Percentiles rank a stretch among this genome's conserved stretches.
These are phyloP conservation scores for Citrus mangshanensis DNA, from an alignment of 345 rosid species.

Conservation along the genomic window DNA sequence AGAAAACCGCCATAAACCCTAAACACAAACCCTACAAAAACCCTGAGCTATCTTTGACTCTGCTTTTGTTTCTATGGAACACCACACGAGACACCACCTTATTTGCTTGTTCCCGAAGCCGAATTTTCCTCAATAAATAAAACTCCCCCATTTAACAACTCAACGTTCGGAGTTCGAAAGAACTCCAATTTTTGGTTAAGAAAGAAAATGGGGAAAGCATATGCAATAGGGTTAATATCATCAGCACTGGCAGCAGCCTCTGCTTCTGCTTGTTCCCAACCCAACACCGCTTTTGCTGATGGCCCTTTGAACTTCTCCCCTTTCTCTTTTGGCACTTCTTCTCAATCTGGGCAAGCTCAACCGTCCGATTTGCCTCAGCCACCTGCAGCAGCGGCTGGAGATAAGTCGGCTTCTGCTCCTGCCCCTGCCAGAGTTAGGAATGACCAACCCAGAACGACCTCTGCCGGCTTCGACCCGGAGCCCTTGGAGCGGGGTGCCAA, in stretches of 20 bases:
- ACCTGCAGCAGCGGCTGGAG: slow-evolving; percentile 16
- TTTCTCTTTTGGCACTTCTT: slow-evolving; percentile 29
- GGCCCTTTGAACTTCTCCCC: slow-evolving; percentile 57
- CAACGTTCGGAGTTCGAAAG: no score
- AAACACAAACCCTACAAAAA: slow-evolving; percentile 51
- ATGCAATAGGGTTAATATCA: slow-evolving; percentile 60
- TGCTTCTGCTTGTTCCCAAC: slow-evolving; percentile 36
- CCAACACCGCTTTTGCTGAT: slow-evolving; percentile 50
- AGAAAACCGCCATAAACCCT: neutral
- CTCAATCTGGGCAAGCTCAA: slow-evolving; percentile 28
- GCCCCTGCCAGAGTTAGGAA: slow-evolving; percentile 51
- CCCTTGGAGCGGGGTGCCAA: slow-evolving; percentile 86
- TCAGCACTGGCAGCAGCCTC: slow-evolving; percentile 73
- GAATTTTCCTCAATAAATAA: slow-evolving; percentile 4
- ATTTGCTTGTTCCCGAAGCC: slow-evolving; percentile 36
- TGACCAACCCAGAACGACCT: slow-evolving; percentile 70
- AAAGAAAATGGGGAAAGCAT: slow-evolving; percentile 53
- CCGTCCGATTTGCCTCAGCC: slow-evolving; percentile 31
- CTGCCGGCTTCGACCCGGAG: slow-evolving; percentile 91
- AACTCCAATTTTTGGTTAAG: neutral
- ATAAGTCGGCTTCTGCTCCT: slow-evolving; percentile 23
- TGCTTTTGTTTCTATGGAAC: slow-evolving; percentile 17
- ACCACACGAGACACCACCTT: neutral
- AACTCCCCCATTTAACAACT: neutral
- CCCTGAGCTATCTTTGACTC: slow-evolving; percentile 22